Conservation (phyloP, 1,284 basidiomycete species). For the Hymenochaete sp. region DNA sequence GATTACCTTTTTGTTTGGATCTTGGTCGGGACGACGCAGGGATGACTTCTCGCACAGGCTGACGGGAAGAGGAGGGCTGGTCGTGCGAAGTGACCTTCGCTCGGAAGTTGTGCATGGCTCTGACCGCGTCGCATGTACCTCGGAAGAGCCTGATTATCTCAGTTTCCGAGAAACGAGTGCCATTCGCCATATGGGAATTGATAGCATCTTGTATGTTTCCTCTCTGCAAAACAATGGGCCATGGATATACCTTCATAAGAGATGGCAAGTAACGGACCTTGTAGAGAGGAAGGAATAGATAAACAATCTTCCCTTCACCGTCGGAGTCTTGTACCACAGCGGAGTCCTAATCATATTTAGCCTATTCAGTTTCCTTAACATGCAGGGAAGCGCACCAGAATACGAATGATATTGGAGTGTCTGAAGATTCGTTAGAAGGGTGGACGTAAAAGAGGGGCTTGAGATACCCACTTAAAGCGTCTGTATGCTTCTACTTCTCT, state of each 20-base stretch:
- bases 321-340: conserved; percentile 89
- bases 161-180: conserved; percentile 77
- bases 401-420: conserved; percentile 85
- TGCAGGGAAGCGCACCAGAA: conserved; percentile 44
- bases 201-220: conserved; percentile 96
- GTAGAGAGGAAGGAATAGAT: conserved; percentile 86
- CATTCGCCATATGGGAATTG: conserved; percentile 77
- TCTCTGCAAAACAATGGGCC: conserved; percentile 38
- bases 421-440: conserved; percentile 31
- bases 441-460: conserved; percentile 3
- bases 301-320: conserved; percentile 91
- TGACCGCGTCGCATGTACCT: conserved; percentile 88
- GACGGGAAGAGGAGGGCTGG: conserved; percentile 24
- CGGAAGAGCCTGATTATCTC: conserved; percentile 87
- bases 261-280: conserved; percentile 38
- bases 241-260: conserved; percentile 13
- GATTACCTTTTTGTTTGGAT: conserved; percentile 18
- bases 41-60: conserved; percentile 20
- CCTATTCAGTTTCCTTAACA: conserved; percentile 4
- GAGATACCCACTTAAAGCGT: conserved; percentile 68
- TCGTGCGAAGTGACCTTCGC: conserved; percentile 33
- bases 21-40: conserved; percentile 21
- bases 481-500: conserved; percentile 86
- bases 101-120: conserved; percentile 86
- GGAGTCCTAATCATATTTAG: conserved; percentile 54